A percentile compares a stretch with the other conserved stretches of the same genome.
Conservation (phyloP, 768 basidiomycete species). For the Rhodocollybia butyracea region DNA sequence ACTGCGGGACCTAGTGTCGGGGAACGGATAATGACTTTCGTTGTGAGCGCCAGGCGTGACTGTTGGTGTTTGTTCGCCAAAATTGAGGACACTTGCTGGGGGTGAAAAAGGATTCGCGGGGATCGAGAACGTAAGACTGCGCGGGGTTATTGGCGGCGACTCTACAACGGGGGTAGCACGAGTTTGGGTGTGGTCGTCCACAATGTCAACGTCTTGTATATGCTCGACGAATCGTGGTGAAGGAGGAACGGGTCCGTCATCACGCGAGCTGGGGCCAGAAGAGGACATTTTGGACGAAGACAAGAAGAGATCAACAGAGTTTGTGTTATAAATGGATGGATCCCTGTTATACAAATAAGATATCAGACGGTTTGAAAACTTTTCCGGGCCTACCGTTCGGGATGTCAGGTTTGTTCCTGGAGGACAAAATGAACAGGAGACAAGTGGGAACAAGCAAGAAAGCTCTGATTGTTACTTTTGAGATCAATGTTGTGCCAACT, state of each 20-base stretch:
- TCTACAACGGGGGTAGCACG: constrained; percentile 16
- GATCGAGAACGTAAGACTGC: constrained; percentile 19
- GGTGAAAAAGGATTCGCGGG: constrained; percentile 50
- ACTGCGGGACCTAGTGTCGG: constrained; percentile 31
- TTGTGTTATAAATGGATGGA: background rate
- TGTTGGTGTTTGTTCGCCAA: constrained; percentile 25
- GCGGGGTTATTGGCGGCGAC: constrained; percentile 40
- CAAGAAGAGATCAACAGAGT: background rate
- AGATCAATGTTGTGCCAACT: background rate
- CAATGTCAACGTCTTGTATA: constrained; percentile 1
- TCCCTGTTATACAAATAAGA: background rate
- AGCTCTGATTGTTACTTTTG: too few species aligned
- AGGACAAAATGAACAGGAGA: background rate
- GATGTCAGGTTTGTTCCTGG: constrained; percentile 6
- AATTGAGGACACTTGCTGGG: constrained; percentile 43
- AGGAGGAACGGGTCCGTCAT: constrained; percentile 25
- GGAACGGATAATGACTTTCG: constrained; percentile 28
- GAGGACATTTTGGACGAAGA: background rate
- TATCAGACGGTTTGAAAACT: background rate
- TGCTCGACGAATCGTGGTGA: constrained; percentile 9
- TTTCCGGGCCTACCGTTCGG: constrained; percentile 3
- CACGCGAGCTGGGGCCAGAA: constrained; percentile 16
- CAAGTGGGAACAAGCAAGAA: background rate
- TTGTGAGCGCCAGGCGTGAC: constrained; percentile 16
- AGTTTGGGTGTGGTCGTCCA: background rate